Base-by-base conservation (phyloP, 1,139 yeast genomes). In the Casaregolazyma lundiana region DNA sequence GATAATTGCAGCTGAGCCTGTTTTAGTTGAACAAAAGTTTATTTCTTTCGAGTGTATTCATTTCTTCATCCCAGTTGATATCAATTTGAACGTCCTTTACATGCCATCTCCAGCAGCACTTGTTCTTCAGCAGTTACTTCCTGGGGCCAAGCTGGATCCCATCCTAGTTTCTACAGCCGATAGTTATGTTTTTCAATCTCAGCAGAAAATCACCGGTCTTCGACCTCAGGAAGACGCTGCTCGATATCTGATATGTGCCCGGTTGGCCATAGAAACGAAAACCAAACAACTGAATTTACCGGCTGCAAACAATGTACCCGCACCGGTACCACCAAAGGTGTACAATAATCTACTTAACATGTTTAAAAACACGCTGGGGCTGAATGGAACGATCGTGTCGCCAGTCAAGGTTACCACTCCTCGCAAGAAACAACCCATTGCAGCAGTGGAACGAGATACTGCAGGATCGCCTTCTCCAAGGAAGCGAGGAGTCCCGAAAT, bases 151-250 rank as follows among this genome's bases (percentile, higher is more conserved):
- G 9, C 15, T 53, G 24, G 56, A 60, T 2, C 36, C 48, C 15
- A 52, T 50, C 34, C 44, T 58, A 20, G 21, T 47, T 3, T 24
- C 46, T 5, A 46, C 52, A 19, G 53, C 58, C 2, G 39, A 47
- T 9, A 46, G 45, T 11, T 45, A 55, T 18, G 47, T 47, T 21
- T 44, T 52, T 26, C 56, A 54, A 38, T 59, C 62, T 8, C 35
- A 44, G 29, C 44, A 40, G 35, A 51, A 51, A 21, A 48, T 59
- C 34, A 36, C 39, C 6, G 44, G 50, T 4, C 49, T 66, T 35
- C 57, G 58, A 26, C 61, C 67, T 2, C 51, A 49, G 5, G 67
- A 64, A 45, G 68, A 65, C 41, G 55, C 64, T 1, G 69, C 69
- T 2, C 49, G 70, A 6, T 41, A 52, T n/a, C 57, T 56, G 30